Evolutionary conservation across 1,284 basidiomycete genomes (phyloP), one percentile per base, ranked within the genome.

Genomic region (Tetrapyrgos nigripes): DNA sequence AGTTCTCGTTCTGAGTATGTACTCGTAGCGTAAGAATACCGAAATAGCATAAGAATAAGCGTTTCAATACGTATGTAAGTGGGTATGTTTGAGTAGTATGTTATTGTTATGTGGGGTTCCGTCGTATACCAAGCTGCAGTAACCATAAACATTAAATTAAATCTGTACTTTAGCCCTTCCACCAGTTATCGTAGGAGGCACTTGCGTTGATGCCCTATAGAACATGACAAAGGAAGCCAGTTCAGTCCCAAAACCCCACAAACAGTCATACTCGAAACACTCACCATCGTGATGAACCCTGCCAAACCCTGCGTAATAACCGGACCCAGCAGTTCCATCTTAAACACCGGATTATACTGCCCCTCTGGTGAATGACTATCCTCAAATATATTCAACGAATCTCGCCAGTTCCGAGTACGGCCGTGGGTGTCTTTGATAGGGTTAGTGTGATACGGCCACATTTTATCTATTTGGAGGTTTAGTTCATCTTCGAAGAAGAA

Each of bases 401-500:
- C 82, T 40, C 77, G 71, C 72, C 76, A 77, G 63, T 83, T 83
- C 21, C 80, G 75, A 26, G 79, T 82, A 23, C 82, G 76, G 0
- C 81, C 81, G 24, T 70, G 62, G 0, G 73, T 80, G 40, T 80
- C 62, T 13, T 74, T 73, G 62, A 82, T 79, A 3, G 80, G 81
- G 62, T 83, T 83, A 14, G 70, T 70, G 11, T 73, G 66, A 60
- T 83, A 83, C 0, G 82, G 82, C 59, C 76, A 74, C 81, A 83
- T 82, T 75, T 80, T 78, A 61, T 83, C 80, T 11, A 83, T 66
- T 24, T 77, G 69, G 37, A 75, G 68, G 66, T 85, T 86, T 57
- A 86, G 73, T 4, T 79, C 78, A 61, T 88, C 86, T 31, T 86
- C 83, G 60, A 88, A 86, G 77, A 88, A 88, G 70, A 86, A 85